Conservation (phyloP, 352 stramenopile genomes). For the Hyaloperonospora brassicae region DNA sequence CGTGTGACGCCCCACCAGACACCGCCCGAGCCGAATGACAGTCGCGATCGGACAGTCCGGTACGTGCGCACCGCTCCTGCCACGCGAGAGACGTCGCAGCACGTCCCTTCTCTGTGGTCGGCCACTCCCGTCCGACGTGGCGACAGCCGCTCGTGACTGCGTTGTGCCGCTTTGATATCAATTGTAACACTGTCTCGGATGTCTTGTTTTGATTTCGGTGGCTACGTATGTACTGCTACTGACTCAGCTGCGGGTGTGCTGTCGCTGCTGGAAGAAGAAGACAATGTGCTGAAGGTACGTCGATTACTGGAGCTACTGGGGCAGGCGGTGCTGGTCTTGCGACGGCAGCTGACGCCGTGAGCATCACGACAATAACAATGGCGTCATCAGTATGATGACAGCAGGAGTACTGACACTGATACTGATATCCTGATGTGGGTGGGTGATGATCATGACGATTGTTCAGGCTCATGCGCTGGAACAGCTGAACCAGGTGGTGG, state of each 20-base stretch:
- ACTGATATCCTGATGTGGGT: background rate
- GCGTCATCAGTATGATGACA: too few species aligned
- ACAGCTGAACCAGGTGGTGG: constrained; percentile 88
- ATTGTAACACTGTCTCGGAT: constrained; percentile 3
- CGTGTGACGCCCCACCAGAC: constrained; percentile 20
- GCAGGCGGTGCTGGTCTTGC: background rate
- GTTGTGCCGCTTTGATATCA: too few species aligned
- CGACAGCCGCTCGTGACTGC: too few species aligned
- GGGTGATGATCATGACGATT: constrained; percentile 9
- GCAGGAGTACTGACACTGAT: background rate
- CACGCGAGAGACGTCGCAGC: background rate
- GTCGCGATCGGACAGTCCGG: constrained; percentile 50
- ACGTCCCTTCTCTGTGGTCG: constrained; percentile 1
- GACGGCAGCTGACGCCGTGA: too few species aligned
- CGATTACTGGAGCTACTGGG: background rate
- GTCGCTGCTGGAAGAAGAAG: constrained; percentile 87
- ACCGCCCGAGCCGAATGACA: constrained; percentile 17
- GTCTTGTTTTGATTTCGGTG: constrained; percentile 24
- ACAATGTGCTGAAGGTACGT: constrained; percentile 80
- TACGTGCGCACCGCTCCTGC: constrained; percentile 22
- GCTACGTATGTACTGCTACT: background rate
- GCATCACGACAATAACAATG: too few species aligned
- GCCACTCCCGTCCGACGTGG: too few species aligned
- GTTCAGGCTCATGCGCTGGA: constrained; percentile 82
- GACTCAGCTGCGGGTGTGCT: constrained; percentile 75